Evolutionary conservation across 2,329 filamentous ascomycete genomes (phyloP).

Genomic region (Diaporthe sp.): DNA sequence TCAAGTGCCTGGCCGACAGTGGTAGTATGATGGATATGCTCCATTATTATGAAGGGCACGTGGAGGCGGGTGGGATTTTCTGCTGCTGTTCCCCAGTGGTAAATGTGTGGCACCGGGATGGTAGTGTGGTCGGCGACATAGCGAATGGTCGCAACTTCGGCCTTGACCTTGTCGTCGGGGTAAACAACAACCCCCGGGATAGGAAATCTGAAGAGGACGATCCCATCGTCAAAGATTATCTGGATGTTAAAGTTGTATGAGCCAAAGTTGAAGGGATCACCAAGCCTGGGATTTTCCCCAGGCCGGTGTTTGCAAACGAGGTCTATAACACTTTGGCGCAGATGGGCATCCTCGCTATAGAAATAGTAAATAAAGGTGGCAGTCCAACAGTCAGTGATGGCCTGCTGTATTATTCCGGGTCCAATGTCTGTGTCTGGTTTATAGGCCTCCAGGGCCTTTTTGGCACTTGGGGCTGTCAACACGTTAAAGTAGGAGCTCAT

Average conservation of each 20-base stretch:
- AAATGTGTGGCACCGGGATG: constrained; percentile 48
- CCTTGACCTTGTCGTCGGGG: constrained; percentile 47
- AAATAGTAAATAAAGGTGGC: background rate
- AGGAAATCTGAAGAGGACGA: background rate
- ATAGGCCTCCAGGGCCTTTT: too few species aligned
- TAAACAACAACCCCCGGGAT: constrained; percentile 35
- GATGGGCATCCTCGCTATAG: background rate
- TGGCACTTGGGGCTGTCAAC: too few species aligned
- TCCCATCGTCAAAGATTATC: background rate
- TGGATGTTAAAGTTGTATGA: constrained; percentile 7
- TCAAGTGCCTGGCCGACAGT: background rate
- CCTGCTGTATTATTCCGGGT: background rate
- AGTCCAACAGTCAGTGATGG: background rate
- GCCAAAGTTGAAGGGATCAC: background rate
- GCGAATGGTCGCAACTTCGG: constrained; percentile 49
- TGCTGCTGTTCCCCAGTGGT: constrained; percentile 43
- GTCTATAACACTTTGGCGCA: constrained; percentile 1
- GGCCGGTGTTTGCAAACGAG: background rate
- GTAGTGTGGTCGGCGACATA: constrained; percentile 46
- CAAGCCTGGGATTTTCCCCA: constrained; percentile 1
- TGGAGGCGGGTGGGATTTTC: constrained; percentile 47
- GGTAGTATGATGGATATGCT: constrained; percentile 45
- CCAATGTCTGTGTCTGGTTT: too few species aligned
- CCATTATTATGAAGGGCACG: constrained; percentile 51
- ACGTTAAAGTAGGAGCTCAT: too few species aligned